phyloP scores from a whole-genome alignment of 257 asterid genomes.

The Ophiorrhiza pumila region DNA sequence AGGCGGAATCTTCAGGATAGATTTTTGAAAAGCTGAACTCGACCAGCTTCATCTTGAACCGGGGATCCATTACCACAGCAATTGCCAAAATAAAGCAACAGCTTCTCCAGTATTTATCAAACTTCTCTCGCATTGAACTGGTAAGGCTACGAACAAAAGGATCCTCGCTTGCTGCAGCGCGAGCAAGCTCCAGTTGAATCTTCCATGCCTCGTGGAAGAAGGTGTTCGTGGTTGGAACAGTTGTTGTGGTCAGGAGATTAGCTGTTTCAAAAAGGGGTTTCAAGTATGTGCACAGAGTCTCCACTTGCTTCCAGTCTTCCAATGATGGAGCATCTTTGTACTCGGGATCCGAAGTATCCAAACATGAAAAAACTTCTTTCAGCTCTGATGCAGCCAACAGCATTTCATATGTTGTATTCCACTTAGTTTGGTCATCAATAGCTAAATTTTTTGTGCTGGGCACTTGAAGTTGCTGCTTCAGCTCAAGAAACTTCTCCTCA shows the following conservation, averaged over 20 bases:
- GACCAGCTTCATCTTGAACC: constrained; percentile 92
- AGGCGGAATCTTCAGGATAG: constrained; percentile 64
- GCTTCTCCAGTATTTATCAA: constrained; percentile 78
- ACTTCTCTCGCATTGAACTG: constrained; percentile 70
- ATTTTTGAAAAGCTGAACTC: constrained; percentile 83
- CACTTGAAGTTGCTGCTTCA: constrained; percentile 85
- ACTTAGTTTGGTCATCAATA: constrained; percentile 68
- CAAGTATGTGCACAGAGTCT: constrained; percentile 55
- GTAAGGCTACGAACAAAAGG: constrained; percentile 53
- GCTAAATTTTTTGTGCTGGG: constrained; percentile 69
- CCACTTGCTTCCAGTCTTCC: constrained; percentile 81
- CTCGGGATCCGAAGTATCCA: constrained; percentile 77
- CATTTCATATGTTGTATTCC: constrained; percentile 97
- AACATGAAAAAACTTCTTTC: constrained; percentile 83
- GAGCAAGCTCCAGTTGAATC: constrained; percentile 80
- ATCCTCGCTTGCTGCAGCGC: constrained; percentile 66
- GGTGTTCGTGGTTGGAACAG: constrained; percentile 64
- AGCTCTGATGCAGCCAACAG: constrained; percentile 70
- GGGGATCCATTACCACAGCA: constrained; percentile 94
- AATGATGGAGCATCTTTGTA: constrained; percentile 55
- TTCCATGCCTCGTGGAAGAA: constrained; percentile 98
- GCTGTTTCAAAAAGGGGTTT: constrained; percentile 82
- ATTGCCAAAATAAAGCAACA: constrained; percentile 72
- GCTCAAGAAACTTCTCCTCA: constrained; percentile 77
- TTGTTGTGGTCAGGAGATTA: constrained; percentile 46